Evolutionary conservation across 169 alveolate genomes (phyloP).

Genomic region (Cryptosporidium viatorum): DNA sequence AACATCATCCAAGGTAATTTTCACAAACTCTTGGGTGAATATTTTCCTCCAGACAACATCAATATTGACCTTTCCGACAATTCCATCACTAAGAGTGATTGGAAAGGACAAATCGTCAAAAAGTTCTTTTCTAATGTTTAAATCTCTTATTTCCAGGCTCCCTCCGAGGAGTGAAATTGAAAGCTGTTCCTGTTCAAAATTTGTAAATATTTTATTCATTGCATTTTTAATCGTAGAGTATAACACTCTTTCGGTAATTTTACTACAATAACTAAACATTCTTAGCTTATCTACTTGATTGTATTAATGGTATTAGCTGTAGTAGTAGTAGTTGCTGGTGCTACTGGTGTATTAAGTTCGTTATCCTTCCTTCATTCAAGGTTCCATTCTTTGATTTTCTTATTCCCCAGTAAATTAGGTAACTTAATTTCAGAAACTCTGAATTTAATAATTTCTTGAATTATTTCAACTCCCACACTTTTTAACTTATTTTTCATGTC

Average conservation of each 20-base stretch:
- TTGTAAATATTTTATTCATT: conserved; percentile 24
- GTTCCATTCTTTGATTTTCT: not conserved
- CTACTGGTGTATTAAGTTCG: too few species aligned
- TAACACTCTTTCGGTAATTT: conserved; percentile 56
- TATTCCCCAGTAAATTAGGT: too few species aligned
- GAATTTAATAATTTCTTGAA: not conserved
- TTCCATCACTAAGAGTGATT: conserved; percentile 30
- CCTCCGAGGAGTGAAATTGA: conserved; percentile 46
- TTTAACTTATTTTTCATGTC: not conserved
- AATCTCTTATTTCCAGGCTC: conserved; percentile 38
- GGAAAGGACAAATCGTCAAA: conserved; percentile 52
- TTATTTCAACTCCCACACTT: not conserved
- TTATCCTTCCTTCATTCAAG: too few species aligned
- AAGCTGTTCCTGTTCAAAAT: conserved; percentile 65
- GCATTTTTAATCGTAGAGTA: conserved; percentile 55
- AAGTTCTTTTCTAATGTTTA: conserved; percentile 33
- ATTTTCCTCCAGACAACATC: conserved; percentile 55
- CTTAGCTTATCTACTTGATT: not conserved
- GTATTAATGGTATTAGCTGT: too few species aligned
- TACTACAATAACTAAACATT: conserved; percentile 51
- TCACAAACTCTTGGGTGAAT: conserved; percentile 52
- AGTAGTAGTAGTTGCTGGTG: too few species aligned
- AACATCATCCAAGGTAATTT: conserved; percentile 36
- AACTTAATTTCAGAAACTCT: not conserved
- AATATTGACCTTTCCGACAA: conserved; percentile 62